A percentile compares a stretch with the other conserved stretches of the same genome.
Conservation (phyloP, 176 grass and related monocot genomes). For the Carex cristatella region DNA sequence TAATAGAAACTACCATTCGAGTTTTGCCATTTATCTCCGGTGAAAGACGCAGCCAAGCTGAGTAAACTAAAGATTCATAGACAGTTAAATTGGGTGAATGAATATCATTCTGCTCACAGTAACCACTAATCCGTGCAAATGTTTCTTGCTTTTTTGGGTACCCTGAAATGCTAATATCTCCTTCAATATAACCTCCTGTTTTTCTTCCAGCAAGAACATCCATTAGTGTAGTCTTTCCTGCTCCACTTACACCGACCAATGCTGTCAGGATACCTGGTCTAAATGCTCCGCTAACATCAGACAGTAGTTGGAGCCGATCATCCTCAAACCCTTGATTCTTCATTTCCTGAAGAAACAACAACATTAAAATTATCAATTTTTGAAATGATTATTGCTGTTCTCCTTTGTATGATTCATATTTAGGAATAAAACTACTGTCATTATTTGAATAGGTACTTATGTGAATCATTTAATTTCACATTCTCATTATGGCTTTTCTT, state of each 20-base stretch:
- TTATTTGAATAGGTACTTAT: neutral
- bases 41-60: slow-evolving; percentile 76
- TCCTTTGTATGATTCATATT: neutral
- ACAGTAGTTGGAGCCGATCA: slow-evolving; percentile 55
- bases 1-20: slow-evolving; percentile 31
- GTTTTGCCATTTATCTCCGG: slow-evolving; percentile 41
- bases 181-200: slow-evolving; percentile 71
- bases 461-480: neutral
- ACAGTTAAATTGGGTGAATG: slow-evolving; percentile 83
- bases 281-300: slow-evolving; percentile 82
- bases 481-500: neutral
- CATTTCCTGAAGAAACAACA: slow-evolving; percentile 63
- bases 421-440: neutral
- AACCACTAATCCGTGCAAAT: slow-evolving; percentile 78
- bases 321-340: slow-evolving; percentile 69
- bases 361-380: neutral
- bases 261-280: slow-evolving; percentile 79
- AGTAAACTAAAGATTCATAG: slow-evolving; percentile 72
- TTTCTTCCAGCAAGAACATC: slow-evolving; percentile 93
- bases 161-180: slow-evolving; percentile 62
- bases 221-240: slow-evolving; percentile 94
- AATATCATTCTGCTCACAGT: slow-evolving; percentile 87
- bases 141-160: slow-evolving; percentile 85
- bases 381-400: neutral
- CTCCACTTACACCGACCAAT: slow-evolving; percentile 87